Conservation (phyloP, 2,329 filamentous ascomycete genomes). For the Colletotrichum spinosum region DNA sequence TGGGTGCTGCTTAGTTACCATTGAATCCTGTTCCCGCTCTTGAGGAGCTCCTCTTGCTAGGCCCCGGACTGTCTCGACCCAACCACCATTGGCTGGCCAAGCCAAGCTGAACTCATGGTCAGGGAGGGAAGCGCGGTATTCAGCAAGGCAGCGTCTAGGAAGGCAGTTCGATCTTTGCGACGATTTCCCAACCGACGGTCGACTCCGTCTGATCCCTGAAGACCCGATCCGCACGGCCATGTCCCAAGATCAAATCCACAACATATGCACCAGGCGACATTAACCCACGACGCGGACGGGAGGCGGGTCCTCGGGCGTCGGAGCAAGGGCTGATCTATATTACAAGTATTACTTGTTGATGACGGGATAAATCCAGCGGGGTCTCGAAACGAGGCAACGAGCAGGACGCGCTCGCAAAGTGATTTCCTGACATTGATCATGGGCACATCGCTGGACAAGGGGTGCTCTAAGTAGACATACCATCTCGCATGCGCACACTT, state of each 20-base stretch:
- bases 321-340: constrained; percentile 11
- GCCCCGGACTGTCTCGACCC: background rate
- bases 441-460: constrained; percentile 1
- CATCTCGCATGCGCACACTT: background rate
- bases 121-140: constrained; percentile 1
- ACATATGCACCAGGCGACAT: constrained; percentile 1
- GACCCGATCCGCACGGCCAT: background rate
- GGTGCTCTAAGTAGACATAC: no score
- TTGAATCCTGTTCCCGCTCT: no score
- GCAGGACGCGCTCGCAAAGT: background rate
- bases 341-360: background rate
- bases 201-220: constrained; percentile 17
- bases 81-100: constrained; percentile 12
- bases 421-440: constrained; percentile 6
- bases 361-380: background rate
- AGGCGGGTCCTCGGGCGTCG: constrained; percentile 3
- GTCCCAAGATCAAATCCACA: background rate
- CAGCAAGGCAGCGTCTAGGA: constrained; percentile 8
- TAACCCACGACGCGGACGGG: constrained; percentile 5
- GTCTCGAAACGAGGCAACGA: constrained; percentile 1
- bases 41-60: no score
- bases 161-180: constrained; percentile 4
- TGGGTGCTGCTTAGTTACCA: no score
- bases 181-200: background rate
- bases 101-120: constrained; percentile 17